Percentiles rank a stretch among this genome's conserved stretches.
These are phyloP conservation scores for Colletotrichum aenigma DNA, from an alignment of 2,329 filamentous ascomycete genomes.

Conservation along the genomic window DNA sequence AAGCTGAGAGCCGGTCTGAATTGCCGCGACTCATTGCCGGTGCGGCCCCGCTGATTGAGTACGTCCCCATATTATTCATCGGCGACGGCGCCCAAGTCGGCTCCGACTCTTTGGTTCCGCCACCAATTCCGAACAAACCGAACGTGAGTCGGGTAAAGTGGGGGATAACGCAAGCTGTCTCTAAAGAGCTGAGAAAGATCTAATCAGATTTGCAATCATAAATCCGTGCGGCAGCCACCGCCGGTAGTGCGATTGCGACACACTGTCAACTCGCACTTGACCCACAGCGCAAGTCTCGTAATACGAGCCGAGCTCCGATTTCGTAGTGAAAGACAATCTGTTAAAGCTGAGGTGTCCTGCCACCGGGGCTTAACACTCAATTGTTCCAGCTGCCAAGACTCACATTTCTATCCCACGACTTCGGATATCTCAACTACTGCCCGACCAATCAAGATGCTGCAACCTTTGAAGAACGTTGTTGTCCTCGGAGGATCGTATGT, in stretches of 20 bases:
- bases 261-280: not conserved
- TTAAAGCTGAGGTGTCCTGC: not conserved
- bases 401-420: not conserved
- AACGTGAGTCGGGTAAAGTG: not conserved
- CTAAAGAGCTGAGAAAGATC: not conserved
- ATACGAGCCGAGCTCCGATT: not conserved
- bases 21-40: not conserved
- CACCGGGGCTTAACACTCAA: not conserved
- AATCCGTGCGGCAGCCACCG: not conserved
- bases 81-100: not conserved
- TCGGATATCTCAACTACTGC: not conserved
- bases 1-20: not conserved
- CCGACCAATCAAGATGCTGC: not conserved
- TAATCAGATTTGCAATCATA: not conserved
- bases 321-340: not conserved
- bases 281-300: not conserved
- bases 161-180: not conserved
- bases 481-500: slow-evolving; percentile 50
- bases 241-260: not conserved
- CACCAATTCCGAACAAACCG: not conserved
- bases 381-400: not conserved
- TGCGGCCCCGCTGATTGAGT: not conserved
- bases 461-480: slow-evolving; percentile 36
- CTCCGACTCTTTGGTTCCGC: not conserved
- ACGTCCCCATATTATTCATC: not conserved